A percentile compares a stretch with the other conserved stretches of the same genome.
Conservation (phyloP, 106 monocot genomes). For the Chionographis japonica region DNA sequence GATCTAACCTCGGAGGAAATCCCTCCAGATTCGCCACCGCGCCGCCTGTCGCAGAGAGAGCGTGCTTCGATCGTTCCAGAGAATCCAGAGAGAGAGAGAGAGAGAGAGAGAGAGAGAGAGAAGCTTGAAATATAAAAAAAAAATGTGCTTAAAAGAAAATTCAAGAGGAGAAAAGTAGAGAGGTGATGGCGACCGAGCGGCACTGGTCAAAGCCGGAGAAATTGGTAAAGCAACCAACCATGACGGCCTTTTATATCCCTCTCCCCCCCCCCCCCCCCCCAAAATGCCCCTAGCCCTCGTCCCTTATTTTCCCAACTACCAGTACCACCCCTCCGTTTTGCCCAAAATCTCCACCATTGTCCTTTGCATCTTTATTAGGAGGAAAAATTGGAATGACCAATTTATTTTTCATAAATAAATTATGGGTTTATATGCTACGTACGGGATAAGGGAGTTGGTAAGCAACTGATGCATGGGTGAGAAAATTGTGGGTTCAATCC, state of each 20-base stretch:
- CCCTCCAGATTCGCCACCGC: conserved; percentile 3
- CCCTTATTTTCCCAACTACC: not conserved
- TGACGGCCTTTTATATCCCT: not conserved
- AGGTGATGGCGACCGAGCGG: conserved; percentile 4
- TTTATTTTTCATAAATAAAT: no score
- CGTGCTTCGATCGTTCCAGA: not conserved
- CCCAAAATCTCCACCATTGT: no score
- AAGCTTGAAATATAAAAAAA: no score
- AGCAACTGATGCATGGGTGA: no score
- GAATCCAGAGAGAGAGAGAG: not conserved
- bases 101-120: conserved; percentile 2
- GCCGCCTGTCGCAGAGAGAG: not conserved
- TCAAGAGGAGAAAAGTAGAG: conserved; percentile 2
- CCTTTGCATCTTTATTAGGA: no score
- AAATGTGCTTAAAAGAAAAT: no score
- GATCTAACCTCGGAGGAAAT: conserved; percentile 1
- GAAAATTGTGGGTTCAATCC: no score
- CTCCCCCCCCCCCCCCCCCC: not conserved
- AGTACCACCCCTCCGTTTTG: not conserved
- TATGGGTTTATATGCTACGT: no score
- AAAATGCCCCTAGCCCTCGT: not conserved
- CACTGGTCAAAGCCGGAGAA: conserved; percentile 54
- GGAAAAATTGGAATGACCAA: no score
- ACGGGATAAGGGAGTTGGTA: no score
- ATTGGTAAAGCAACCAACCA: conserved; percentile 23